phyloP scores from a whole-genome alignment of 2,329 filamentous ascomycete genomes.

The Chrysoporthe deuterocubensis region DNA sequence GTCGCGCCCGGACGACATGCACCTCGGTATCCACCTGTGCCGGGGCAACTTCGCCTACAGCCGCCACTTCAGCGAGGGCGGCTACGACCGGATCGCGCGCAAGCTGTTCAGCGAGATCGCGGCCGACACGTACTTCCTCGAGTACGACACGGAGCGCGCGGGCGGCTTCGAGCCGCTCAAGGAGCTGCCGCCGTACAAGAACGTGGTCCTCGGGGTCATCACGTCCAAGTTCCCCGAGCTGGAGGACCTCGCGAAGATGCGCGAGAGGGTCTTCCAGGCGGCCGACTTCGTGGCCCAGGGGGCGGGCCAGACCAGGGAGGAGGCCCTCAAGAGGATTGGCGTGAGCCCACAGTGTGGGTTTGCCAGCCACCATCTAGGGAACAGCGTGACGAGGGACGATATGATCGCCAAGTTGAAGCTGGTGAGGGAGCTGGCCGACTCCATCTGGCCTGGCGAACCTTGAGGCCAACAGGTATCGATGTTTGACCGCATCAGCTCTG shows the following conservation, averaged over 20 bases:
- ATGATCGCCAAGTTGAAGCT: constrained; percentile 74
- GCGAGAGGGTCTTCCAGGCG: constrained; percentile 57
- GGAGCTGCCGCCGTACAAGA: constrained; percentile 63
- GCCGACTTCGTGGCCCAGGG: constrained; percentile 71
- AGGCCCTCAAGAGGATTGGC: constrained; percentile 67
- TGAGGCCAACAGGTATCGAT: constrained; percentile 20
- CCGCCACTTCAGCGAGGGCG: constrained; percentile 66
- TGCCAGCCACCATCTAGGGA: constrained; percentile 71
- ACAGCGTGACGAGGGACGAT: constrained; percentile 66
- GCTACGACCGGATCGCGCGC: constrained; percentile 65
- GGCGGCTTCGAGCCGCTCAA: constrained; percentile 66
- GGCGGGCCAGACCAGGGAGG: constrained; percentile 61
- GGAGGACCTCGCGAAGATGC: constrained; percentile 60
- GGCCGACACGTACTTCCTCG: constrained; percentile 56
- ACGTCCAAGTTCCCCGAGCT: constrained; percentile 64
- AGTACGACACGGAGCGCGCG: constrained; percentile 59
- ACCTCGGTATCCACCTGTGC: constrained; percentile 73
- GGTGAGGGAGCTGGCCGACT: constrained; percentile 67
- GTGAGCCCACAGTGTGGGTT: constrained; percentile 74
- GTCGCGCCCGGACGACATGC: constrained; percentile 65
- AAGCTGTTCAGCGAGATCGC: constrained; percentile 61
- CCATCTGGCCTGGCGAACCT: constrained; percentile 58
- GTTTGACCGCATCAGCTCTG: not conserved
- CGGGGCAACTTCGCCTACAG: constrained; percentile 64
- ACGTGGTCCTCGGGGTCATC: constrained; percentile 64